Conservation (phyloP, 805 yeast species). For the Cyberlindnera euphorbiiphila region DNA sequence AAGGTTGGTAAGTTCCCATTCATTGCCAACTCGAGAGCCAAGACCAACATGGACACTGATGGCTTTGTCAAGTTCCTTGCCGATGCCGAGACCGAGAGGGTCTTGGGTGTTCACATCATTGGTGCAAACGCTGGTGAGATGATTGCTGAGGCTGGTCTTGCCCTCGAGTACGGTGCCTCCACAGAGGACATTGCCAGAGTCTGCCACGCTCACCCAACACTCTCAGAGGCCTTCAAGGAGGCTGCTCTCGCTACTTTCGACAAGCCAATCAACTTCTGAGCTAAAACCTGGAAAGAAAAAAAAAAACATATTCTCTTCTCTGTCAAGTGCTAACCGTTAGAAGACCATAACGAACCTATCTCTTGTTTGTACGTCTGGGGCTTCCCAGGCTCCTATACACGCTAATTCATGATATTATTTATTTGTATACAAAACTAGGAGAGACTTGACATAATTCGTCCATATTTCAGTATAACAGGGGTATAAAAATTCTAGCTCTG, state of each 20-base stretch:
- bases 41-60: conserved; percentile 94
- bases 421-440: too few relatives aligned
- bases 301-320: too few relatives aligned
- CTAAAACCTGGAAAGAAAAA: too few relatives aligned
- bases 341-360: too few relatives aligned
- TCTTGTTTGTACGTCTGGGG: too few relatives aligned
- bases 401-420: too few relatives aligned
- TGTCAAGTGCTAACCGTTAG: too few relatives aligned
- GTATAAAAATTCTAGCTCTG: too few relatives aligned
- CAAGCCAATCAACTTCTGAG: conserved; percentile 83
- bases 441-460: too few relatives aligned
- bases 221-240: conserved; percentile 97
- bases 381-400: too few relatives aligned
- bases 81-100: conserved; percentile 96
- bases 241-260: conserved; percentile 91
- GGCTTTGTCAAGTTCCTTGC: conserved; percentile 95
- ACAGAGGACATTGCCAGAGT: conserved; percentile 97
- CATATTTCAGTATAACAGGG: too few relatives aligned
- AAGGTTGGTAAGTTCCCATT: conserved; percentile 98
- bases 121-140: conserved; percentile 99
- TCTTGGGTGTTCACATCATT: conserved; percentile 93
- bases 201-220: conserved; percentile 98
- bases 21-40: conserved; percentile 98
- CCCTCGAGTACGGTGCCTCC: conserved; percentile 97
- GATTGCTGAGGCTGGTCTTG: conserved; percentile 98